Evolutionary conservation across 805 yeast species (phyloP).

Genomic region (Kluyveromyces wickerhamii): DNA sequence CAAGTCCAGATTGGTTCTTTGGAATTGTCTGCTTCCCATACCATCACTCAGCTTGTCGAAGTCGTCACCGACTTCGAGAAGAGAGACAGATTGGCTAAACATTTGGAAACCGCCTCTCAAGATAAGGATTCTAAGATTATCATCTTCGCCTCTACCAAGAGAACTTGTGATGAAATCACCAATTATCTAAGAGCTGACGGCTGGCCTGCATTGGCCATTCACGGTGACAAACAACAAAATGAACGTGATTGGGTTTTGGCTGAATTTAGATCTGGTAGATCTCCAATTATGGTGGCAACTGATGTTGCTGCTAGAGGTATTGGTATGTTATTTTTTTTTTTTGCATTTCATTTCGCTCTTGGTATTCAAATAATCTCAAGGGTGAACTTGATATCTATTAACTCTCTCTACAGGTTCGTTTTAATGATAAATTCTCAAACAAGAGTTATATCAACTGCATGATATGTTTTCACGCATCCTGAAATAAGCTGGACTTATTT

Average conservation of each 20-base stretch:
- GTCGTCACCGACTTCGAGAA: constrained; percentile 88
- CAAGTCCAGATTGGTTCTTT: constrained; percentile 96
- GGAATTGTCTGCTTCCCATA: constrained; percentile 94
- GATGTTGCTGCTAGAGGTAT: constrained; percentile 99
- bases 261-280: constrained; percentile 86
- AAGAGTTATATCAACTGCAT: too few relatives aligned
- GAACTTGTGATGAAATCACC: constrained; percentile 95
- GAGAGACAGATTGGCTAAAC: constrained; percentile 81
- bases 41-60: constrained; percentile 87
- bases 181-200: constrained; percentile 89
- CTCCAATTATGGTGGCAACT: constrained; percentile 97
- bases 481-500: too few relatives aligned
- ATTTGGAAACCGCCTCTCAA: constrained; percentile 71
- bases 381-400: too few relatives aligned
- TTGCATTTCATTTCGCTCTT: too few relatives aligned
- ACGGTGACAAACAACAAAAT: constrained; percentile 95
- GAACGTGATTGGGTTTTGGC: constrained; percentile 98
- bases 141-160: constrained; percentile 93
- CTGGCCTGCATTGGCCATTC: constrained; percentile 98
- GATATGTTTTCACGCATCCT: too few relatives aligned
- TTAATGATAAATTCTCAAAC: too few relatives aligned
- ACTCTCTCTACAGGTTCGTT: too few relatives aligned
- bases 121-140: constrained; percentile 69
- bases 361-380: too few relatives aligned
- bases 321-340: constrained; percentile 58